Base-by-base conservation (phyloP, 2,329 filamentous ascomycete genomes). In the Aspergillus japonicus region DNA sequence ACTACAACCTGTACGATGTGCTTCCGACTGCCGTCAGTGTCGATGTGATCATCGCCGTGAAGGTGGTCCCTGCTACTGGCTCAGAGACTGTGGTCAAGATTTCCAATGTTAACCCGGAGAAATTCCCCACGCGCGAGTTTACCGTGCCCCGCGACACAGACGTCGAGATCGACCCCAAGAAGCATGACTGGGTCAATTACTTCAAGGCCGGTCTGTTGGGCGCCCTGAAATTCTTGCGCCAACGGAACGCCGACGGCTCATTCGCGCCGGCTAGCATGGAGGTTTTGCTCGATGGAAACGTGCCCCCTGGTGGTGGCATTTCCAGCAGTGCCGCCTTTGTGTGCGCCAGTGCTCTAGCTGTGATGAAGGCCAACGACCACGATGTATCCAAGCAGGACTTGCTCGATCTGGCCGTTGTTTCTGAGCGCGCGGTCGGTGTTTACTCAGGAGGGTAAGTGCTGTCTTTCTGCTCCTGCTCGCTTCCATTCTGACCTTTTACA, bases 101-200 rank as follows among this genome's bases (percentile, higher is more conserved):
- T 66, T 86, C 89, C 57, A 98, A 98, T 74, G 82, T 96, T 12
- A 85, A 91, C 63, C 81, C 84, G 16, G 80, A 85, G 55, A 93
- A 89, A 75, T 99, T 96, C 73, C 84, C 90, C 2, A 77, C 87
- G 1, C 85, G 86, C 65, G 86, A 90, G 67, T 96, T 97, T 73
- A 83, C 87, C 50, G 83, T 97, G 8, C 85, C 89, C 4, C 69
- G 73, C 51, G 81, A 83, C 63, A 81, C 82, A 47, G 78, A 84
- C 11, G 83, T 94, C n/a, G 85, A 89, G 23, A 96, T 99, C 69
- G 92, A 98, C 75, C 85, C 91, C 7, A 87, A 87, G 19, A 85
- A 89, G 67, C 90, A 96, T 66, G 92, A 97, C 78, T 99, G 95
- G 95, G 90, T 92, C 59, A 99, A 98, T 75, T 99, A 99, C 82